A percentile compares a stretch with the other conserved stretches of the same genome.
phyloP scores from a whole-genome alignment of 805 yeast genomes.

The Torulaspora microellipsoides region DNA sequence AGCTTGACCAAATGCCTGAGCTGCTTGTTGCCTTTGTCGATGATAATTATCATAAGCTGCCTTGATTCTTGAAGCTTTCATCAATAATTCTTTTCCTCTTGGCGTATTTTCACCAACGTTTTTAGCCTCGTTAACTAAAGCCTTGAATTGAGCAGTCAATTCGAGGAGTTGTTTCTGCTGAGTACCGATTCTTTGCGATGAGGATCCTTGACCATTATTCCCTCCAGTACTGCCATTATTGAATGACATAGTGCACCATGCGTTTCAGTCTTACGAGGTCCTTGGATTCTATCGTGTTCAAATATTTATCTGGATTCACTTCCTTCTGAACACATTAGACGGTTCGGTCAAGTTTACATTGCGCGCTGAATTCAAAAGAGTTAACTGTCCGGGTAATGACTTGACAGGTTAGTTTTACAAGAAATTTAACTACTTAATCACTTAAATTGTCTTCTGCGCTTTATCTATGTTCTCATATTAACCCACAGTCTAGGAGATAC shows the following conservation, averaged over 20 bases:
- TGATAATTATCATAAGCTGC: conserved; percentile 52
- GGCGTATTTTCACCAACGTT: conserved; percentile 56
- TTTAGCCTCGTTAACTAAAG: conserved; percentile 58
- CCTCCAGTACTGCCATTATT: conserved; percentile 5
- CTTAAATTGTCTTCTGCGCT: no score
- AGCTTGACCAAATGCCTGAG: conserved; percentile 22
- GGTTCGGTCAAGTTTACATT: no score
- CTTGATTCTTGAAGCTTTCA: conserved; percentile 60
- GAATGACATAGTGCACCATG: conserved; percentile 8
- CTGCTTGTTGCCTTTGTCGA: conserved; percentile 35
- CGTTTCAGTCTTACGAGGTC: background rate
- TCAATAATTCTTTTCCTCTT: conserved; percentile 57
- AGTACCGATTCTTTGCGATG: conserved; percentile 8
- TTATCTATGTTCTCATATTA: background rate
- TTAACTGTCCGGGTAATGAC: no score
- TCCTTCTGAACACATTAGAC: no score
- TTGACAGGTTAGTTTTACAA: no score
- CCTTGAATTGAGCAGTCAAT: conserved; percentile 53
- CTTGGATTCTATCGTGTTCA: background rate
- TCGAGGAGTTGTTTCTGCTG: conserved; percentile 41
- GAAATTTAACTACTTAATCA: no score
- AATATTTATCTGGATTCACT: no score
- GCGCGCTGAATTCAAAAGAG: no score
- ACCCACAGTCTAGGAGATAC: conserved; percentile 31
- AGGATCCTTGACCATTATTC: conserved; percentile 2